These are phyloP conservation scores for Fusarium musae DNA, from an alignment of 2,329 filamentous ascomycete genomes.

Conservation along the genomic window DNA sequence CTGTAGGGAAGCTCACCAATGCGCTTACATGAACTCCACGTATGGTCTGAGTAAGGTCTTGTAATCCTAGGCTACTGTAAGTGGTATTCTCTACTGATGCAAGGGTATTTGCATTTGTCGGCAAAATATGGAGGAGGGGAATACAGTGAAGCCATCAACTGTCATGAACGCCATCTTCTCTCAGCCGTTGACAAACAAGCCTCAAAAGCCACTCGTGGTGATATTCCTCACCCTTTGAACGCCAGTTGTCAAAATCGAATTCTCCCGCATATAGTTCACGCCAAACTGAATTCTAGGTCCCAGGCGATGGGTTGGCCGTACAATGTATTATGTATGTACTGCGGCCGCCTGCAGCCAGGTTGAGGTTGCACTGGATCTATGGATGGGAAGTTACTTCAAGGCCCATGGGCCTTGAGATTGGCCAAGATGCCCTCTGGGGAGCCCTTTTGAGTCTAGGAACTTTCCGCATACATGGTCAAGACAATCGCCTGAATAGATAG, in stretches of 20 bases:
- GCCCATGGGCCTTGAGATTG: constrained; percentile 9
- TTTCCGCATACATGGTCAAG: constrained; percentile 17
- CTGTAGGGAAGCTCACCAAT: constrained; percentile 4
- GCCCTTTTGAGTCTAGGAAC: constrained; percentile 26
- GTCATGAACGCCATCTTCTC: neutral
- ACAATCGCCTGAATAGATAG: constrained; percentile 11
- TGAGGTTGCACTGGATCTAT: constrained; percentile 33
- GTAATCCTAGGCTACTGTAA: neutral
- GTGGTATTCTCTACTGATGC: constrained; percentile 20
- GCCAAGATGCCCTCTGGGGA: neutral
- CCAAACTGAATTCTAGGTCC: constrained; percentile 14
- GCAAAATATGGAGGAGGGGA: neutral
- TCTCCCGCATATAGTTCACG: constrained; percentile 7
- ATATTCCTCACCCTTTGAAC: neutral
- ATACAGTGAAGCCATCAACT: neutral
- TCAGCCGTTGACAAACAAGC: neutral
- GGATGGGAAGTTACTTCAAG: constrained; percentile 18
- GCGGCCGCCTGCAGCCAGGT: constrained; percentile 29
- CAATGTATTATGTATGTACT: constrained; percentile 1
- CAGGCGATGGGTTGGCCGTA: constrained; percentile 1
- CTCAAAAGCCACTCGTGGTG: constrained; percentile 18
- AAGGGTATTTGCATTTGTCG: constrained; percentile 7
- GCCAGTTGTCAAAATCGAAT: neutral
- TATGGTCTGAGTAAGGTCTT: constrained; percentile 38
- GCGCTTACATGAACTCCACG: constrained; percentile 43